Base-by-base conservation (phyloP, 208 protist genomes). In the Trypanosoma avium region DNA sequence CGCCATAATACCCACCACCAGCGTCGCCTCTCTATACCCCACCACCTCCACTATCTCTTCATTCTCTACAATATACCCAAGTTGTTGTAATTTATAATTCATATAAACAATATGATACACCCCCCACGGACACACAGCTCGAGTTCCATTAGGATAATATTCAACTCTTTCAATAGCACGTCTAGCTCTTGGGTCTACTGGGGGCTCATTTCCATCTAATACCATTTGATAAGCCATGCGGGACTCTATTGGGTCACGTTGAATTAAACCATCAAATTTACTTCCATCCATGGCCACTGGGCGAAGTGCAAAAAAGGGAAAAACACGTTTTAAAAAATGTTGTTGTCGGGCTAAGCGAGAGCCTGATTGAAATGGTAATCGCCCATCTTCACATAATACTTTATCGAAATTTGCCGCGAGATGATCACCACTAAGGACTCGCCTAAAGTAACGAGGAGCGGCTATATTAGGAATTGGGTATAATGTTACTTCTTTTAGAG, bases 201-300 rank as follows among this genome's bases (percentile, higher is more conserved):
- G 85, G 1, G 88, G 88, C 26, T 88, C 76, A 42, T 70, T 78
- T 22, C 76, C 66, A n/a, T 92, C 81, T 27, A 85, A 61, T 19
- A 94, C 61, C 81, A 87, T 88, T 55, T 91, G 81, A 45, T 92
- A 94, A n/a, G 85, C 83, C 88, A 94, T 94, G 22, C 84, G 82
- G 10, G 81, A 87, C 76, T 94, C 88, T 21, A 92, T 42, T 4
- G 84, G 67, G 42, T 94, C 88, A 40, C 88, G 88, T 30, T 64
- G 53, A 38, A 86, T 3, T n/a, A 87, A 61, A 32, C 88, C 88
- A 64, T 94, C 88, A 63, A 89, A 94, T 61, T 90, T 89, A 42
- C 75, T 70, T 2, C 81, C 64, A 35, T 87, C 57, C 1, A 24
- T 62, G 2, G 74, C 77, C 13, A 92, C 83, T 7, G 79, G 81